Percentiles rank a stretch among this genome's conserved stretches.
Conservation (phyloP, 345 rosid species). For the Hypericum androsaemum region DNA sequence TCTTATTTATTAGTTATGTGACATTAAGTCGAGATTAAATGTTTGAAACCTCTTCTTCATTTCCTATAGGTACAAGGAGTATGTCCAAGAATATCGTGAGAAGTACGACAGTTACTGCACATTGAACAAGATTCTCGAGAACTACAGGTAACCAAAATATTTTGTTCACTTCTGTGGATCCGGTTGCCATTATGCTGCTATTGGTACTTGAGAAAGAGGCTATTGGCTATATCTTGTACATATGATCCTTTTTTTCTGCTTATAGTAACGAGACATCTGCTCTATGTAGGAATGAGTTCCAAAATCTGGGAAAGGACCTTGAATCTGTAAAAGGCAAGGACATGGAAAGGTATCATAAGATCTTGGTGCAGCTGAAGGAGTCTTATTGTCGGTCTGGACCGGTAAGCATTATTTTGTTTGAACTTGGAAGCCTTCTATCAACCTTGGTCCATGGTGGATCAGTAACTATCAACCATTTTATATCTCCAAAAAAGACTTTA, state of each 20-base stretch:
- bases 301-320: slow-evolving; percentile 68
- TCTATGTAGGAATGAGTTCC: slow-evolving; percentile 51
- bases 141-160: slow-evolving; percentile 49
- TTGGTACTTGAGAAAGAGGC: not conserved
- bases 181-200: slow-evolving; percentile 4
- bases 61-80: slow-evolving; percentile 57
- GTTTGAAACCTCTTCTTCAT: not conserved
- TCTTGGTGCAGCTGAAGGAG: slow-evolving; percentile 48
- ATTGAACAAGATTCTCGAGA: slow-evolving; percentile 60
- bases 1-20: not conserved
- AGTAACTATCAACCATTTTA: too few relatives aligned
- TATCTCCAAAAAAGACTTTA: too few relatives aligned
- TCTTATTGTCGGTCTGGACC: slow-evolving; percentile 51
- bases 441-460: too few relatives aligned
- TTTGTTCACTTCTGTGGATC: not conserved
- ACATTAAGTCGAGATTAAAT: slow-evolving; percentile 2
- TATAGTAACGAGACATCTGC: slow-evolving; percentile 3
- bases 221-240: too few relatives aligned
- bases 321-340: slow-evolving; percentile 58
- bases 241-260: not conserved
- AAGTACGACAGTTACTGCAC: slow-evolving; percentile 70
- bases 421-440: too few relatives aligned
- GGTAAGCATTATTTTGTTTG: slow-evolving; percentile 32
- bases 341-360: slow-evolving; percentile 48
- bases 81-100: slow-evolving; percentile 62